These are phyloP conservation scores for Fusarium sororula DNA, from an alignment of 2,329 filamentous ascomycete genomes.

Conservation along the genomic window DNA sequence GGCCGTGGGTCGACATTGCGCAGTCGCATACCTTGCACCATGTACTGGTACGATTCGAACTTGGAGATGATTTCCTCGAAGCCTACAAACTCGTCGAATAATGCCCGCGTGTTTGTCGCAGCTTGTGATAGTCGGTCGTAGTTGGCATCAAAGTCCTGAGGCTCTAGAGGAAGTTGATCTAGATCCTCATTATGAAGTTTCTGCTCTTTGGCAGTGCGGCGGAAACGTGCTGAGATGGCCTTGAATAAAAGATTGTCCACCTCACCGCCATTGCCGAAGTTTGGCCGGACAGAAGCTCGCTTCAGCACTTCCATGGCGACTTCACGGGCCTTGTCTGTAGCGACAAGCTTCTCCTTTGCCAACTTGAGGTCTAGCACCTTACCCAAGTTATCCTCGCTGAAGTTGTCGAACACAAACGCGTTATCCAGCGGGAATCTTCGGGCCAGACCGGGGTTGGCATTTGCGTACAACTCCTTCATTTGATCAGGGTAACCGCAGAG, in stretches of 20 bases:
- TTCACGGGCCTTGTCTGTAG: conserved; percentile 61
- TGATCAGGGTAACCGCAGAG: conserved; percentile 76
- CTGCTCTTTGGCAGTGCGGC: conserved; percentile 37
- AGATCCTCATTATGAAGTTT: conserved; percentile 32
- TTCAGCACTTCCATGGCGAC: conserved; percentile 68
- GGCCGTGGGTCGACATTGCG: conserved; percentile 61
- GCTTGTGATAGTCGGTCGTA: conserved; percentile 58
- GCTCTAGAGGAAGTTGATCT: conserved; percentile 39
- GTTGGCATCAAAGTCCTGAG: conserved; percentile 66
- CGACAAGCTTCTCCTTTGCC: conserved; percentile 61
- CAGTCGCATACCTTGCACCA: conserved; percentile 59
- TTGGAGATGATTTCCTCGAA: conserved; percentile 64
- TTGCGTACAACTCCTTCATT: conserved; percentile 77
- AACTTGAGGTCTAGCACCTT: conserved; percentile 74
- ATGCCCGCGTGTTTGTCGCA: conserved; percentile 55
- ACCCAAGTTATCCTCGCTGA: conserved; percentile 64
- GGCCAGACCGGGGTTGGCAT: conserved; percentile 74
- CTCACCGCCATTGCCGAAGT: conserved; percentile 81
- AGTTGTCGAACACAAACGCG: conserved; percentile 77
- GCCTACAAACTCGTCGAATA: conserved; percentile 70
- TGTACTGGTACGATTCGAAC: conserved; percentile 65
- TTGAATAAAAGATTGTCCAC: conserved; percentile 64
- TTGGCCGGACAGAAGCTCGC: conserved; percentile 69
- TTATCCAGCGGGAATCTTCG: conserved; percentile 72
- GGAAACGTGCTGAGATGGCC: conserved; percentile 37